Evolutionary conservation across 441 rosid genomes (phyloP).

Genomic region (Gossypium davidsonii): DNA sequence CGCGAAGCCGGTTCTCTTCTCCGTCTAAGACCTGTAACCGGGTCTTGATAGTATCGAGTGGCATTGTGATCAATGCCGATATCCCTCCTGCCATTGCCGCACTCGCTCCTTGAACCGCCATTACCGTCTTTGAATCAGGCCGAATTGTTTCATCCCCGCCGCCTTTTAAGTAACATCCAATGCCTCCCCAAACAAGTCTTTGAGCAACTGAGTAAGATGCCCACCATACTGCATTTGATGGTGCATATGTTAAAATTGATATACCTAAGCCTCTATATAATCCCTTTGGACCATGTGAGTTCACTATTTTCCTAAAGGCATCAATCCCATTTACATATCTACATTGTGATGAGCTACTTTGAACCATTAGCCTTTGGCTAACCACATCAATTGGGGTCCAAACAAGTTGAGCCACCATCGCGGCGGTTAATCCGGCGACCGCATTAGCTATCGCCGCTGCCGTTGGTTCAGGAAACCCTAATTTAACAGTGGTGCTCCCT

Average conservation of each 20-base stretch:
- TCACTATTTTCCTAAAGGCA: slow-evolving; percentile 60
- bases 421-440: slow-evolving; percentile 65
- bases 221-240: slow-evolving; percentile 88
- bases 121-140: slow-evolving; percentile 56
- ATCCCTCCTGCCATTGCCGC: slow-evolving; percentile 82
- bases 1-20: slow-evolving; percentile 57
- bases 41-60: slow-evolving; percentile 82
- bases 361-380: slow-evolving; percentile 84
- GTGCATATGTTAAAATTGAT: slow-evolving; percentile 79
- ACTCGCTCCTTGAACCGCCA: slow-evolving; percentile 72
- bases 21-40: slow-evolving; percentile 67
- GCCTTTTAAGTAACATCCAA: slow-evolving; percentile 36
- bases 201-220: slow-evolving; percentile 66
- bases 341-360: slow-evolving; percentile 25
- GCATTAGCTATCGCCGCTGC: slow-evolving; percentile 59
- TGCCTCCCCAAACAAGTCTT: slow-evolving; percentile 48
- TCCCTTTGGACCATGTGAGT: slow-evolving; percentile 57
- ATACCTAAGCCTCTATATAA: slow-evolving; percentile 84
- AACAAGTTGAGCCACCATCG: slow-evolving; percentile 71
- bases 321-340: slow-evolving; percentile 68
- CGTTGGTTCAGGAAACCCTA: slow-evolving; percentile 56
- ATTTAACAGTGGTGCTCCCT: slow-evolving; percentile 43
- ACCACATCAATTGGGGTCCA: slow-evolving; percentile 89
- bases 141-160: slow-evolving; percentile 19
- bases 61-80: slow-evolving; percentile 75